A percentile compares a stretch with the other conserved stretches of the same genome.
Evolutionary conservation across 345 rosid genomes (phyloP).

Genomic region (Arabidopsis thaliana): DNA sequence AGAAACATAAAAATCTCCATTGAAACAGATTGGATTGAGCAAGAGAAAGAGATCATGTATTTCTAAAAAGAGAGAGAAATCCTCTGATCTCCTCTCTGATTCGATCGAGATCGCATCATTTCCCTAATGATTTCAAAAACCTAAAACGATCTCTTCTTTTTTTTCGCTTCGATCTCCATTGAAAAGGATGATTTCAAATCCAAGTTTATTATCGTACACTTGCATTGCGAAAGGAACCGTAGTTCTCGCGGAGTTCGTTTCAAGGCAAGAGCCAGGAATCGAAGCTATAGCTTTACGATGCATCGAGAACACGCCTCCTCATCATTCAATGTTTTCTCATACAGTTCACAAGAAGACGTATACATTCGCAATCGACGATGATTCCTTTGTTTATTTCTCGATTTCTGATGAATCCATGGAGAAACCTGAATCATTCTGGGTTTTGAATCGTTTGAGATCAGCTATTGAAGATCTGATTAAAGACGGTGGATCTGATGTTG

Average conservation of each 20-base stretch:
- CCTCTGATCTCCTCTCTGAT: background rate
- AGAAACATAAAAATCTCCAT: conserved; percentile 18
- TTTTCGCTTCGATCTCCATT: conserved; percentile 18
- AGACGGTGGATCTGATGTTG: conserved; percentile 41
- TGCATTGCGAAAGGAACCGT: conserved; percentile 71
- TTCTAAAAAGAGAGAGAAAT: no score
- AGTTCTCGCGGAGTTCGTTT: conserved; percentile 65
- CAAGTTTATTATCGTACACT: conserved; percentile 58
- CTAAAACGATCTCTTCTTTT: conserved; percentile 22
- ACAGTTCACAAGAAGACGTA: conserved; percentile 60
- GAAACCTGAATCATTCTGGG: conserved; percentile 56
- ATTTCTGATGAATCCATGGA: conserved; percentile 53
- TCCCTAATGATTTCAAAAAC: conserved; percentile 26
- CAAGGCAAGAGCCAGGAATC: conserved; percentile 63
- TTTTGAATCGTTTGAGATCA: conserved; percentile 60
- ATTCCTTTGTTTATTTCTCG: conserved; percentile 65
- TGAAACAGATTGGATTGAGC: conserved; percentile 2
- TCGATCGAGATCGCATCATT: conserved; percentile 34
- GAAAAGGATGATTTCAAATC: conserved; percentile 63
- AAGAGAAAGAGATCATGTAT: background rate
- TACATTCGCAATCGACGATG: conserved; percentile 62
- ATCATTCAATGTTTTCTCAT: conserved; percentile 35
- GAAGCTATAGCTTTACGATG: conserved; percentile 60
- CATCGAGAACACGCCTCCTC: conserved; percentile 67
- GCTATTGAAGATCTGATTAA: conserved; percentile 52